phyloP scores from a whole-genome alignment of 495 filamentous ascomycete genomes.

The Endocarpon pusillum region DNA sequence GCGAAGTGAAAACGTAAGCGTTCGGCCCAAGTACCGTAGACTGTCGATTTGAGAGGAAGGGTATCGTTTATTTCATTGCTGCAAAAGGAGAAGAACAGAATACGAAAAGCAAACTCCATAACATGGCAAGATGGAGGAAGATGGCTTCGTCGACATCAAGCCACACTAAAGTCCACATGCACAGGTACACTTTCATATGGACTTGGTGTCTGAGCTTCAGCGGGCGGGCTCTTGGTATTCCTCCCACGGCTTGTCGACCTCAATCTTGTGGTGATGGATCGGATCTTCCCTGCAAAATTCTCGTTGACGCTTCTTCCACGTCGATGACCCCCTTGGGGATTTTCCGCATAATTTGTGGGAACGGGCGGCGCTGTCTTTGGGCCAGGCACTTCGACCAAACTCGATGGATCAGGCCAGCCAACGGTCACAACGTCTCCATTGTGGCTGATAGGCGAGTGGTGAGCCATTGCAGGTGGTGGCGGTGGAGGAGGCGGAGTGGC shows the following conservation, averaged over 20 bases:
- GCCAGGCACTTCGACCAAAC: slow-evolving; percentile 38
- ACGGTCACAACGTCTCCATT: slow-evolving; percentile 54
- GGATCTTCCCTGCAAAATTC: slow-evolving; percentile 45
- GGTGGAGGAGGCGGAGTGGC: slow-evolving; percentile 47
- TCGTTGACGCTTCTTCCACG: slow-evolving; percentile 52
- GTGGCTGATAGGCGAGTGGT: slow-evolving; percentile 23
- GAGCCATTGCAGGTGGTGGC: slow-evolving; percentile 20
- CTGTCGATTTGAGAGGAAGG: neutral
- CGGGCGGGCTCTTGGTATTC: slow-evolving; percentile 10
- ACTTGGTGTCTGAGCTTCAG: slow-evolving; percentile 21
- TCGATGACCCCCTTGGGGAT: slow-evolving; percentile 32
- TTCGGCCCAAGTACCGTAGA: neutral
- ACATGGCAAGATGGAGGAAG: neutral
- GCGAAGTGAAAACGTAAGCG: neutral
- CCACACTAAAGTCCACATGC: neutral
- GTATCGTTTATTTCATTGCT: neutral
- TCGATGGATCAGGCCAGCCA: no score
- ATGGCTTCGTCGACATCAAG: neutral
- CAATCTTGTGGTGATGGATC: slow-evolving; percentile 50
- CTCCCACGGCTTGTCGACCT: slow-evolving; percentile 46
- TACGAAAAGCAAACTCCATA: neutral
- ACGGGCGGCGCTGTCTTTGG: slow-evolving; percentile 26
- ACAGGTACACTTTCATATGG: slow-evolving; percentile 35
- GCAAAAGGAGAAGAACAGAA: neutral
- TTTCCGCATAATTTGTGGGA: slow-evolving; percentile 15